Conservation (phyloP, 768 basidiomycete species). For the Phaffia tasmanica region DNA sequence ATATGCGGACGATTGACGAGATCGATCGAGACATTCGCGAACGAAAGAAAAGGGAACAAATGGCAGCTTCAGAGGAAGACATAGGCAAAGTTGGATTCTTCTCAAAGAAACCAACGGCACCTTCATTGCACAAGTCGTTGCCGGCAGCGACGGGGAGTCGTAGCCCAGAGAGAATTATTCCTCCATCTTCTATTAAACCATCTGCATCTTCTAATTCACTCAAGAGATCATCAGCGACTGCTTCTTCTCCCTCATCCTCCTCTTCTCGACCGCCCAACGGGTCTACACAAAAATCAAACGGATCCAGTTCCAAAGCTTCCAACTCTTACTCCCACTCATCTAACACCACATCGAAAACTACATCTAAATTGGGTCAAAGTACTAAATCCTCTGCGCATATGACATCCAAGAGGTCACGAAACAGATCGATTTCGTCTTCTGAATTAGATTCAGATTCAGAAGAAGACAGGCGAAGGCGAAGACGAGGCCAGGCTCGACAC, state of each 20-base stretch:
- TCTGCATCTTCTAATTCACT: conserved; percentile 1
- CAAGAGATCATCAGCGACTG: background rate
- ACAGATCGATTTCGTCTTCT: conserved; percentile 7
- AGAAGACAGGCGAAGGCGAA: background rate
- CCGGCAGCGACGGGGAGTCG: background rate
- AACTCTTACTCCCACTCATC: conserved; percentile 4
- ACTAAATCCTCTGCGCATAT: background rate
- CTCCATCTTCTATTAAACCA: background rate
- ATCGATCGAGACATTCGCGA: conserved; percentile 28
- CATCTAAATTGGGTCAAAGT: background rate
- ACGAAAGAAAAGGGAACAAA: conserved; percentile 1
- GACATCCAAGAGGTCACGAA: background rate
- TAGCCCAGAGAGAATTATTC: background rate
- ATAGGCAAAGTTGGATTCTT: background rate
- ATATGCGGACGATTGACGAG: conserved; percentile 32
- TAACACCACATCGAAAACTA: background rate
- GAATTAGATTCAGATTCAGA: conserved; percentile 12
- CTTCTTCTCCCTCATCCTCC: background rate
- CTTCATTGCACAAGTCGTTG: background rate
- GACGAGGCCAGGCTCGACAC: background rate
- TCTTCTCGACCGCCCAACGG: background rate
- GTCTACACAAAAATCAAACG: background rate
- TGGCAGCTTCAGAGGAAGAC: background rate
- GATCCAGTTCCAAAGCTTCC: background rate
- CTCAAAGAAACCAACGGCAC: background rate